Evolutionary conservation across 2,329 filamentous ascomycete species (phyloP).

Genomic region (Diplodia mutila): DNA sequence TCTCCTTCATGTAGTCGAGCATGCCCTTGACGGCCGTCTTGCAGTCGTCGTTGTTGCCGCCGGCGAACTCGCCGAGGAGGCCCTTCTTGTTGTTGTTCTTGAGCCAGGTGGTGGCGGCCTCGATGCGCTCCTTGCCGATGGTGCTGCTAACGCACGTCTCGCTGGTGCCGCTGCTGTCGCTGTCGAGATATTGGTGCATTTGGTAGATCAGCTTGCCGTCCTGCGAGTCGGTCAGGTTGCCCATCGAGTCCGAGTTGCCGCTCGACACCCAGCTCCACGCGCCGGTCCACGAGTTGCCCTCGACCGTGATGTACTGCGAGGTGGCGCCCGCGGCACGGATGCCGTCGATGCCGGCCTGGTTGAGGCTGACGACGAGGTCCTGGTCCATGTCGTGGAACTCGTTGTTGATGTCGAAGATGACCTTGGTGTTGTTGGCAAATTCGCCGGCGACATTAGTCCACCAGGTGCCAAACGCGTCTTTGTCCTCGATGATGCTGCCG

Average conservation of each 20-base stretch:
- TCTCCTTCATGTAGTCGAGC: conserved; percentile 49
- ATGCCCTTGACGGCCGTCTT: conserved; percentile 51
- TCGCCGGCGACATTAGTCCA: conserved; percentile 39
- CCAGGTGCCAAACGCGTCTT: conserved; percentile 37
- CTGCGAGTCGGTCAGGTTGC: conserved; percentile 50
- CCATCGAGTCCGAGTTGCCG: conserved; percentile 48
- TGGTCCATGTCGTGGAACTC: conserved; percentile 44
- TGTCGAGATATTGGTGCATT: conserved; percentile 62
- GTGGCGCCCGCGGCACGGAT: conserved; percentile 44
- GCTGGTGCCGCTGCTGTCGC: conserved; percentile 54
- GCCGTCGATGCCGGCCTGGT: conserved; percentile 46
- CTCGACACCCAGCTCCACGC: conserved; percentile 53
- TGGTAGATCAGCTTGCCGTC: conserved; percentile 54
- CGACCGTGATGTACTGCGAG: conserved; percentile 57
- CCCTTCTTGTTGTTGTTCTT: conserved; percentile 52
- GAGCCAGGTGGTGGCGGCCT: conserved; percentile 54
- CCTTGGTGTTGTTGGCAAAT: conserved; percentile 39
- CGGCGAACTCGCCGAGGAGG: conserved; percentile 57
- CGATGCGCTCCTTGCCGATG: conserved; percentile 54
- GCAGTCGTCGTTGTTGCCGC: conserved; percentile 53
- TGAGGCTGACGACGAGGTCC: conserved; percentile 40
- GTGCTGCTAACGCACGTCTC: conserved; percentile 52
- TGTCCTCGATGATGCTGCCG: conserved; percentile 39
- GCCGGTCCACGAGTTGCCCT: conserved; percentile 53
- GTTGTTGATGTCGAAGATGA: conserved; percentile 48